Base-by-base conservation (phyloP, 2,329 filamentous ascomycete species). In the Calonectria henricotiae region DNA sequence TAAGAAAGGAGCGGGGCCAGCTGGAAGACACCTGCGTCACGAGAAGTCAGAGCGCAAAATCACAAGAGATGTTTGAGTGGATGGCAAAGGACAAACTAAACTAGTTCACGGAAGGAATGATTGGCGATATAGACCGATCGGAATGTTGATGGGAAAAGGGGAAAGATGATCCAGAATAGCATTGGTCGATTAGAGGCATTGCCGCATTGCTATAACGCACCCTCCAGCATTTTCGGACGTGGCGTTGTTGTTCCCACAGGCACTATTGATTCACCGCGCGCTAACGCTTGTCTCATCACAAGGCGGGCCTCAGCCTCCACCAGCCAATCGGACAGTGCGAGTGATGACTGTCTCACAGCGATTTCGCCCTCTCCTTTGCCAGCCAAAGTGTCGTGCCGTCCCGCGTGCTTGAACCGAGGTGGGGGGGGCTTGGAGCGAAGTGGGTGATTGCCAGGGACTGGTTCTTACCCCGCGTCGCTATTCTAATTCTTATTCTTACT, bases 231-330 rank as follows among this genome's bases (percentile, higher is more conserved):
- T 58, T 58, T 23, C 20, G 20, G 51, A 58, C 35, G 51, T 58
- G 51, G 51, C 51, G 51, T 37, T 37, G 5, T 8, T 37, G 9
- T 37, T 23, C 32, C 32, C n/a, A 35, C 13, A 4, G 37, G 39
- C 32, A 58, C 32, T 58, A 58, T 58, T 39, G 51, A 39, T 9
- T 58, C 3, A 6, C 20, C 8, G 32, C 51, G 20, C 51, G 20
- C 51, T 58, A 58, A 39, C 51, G 51, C 51, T 20, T 58, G 51
- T 58, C 51, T 58, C 51, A 9, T 58, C 51, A 58, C 51, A 58
- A 12, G 51, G 35, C 51, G 51, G 51, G 51, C 51, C 51, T 58
- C 51, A 39, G 4, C 32, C 35, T 12, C 32, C 12, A 13, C 20
- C 12, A 8, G 3, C 51, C 51, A 58, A 58, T 58, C 51, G 51